Base-by-base conservation (phyloP, 306 rosid genomes). In the Prunus mume region DNA sequence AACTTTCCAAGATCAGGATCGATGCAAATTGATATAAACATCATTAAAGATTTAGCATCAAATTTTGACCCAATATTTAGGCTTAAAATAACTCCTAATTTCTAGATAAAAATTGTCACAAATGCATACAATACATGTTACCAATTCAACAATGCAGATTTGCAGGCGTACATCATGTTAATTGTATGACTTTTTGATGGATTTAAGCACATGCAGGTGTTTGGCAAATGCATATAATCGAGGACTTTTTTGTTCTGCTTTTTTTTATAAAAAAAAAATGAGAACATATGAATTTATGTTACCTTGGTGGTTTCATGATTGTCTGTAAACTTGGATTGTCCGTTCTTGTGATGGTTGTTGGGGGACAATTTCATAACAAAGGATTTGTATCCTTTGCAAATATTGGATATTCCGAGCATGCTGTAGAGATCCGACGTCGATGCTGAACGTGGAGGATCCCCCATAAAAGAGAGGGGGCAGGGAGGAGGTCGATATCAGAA, bases 331-430 rank as follows among this genome's bases (percentile, higher is more conserved):
- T 43, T 65, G 68, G 38, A 71, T 14, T 70, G 79, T 17, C 62
- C 56, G 15, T 69, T 13, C 63, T 76, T 81, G 30, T 76, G 64
- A 17, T 57, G 55, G 12, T 74, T 68, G 61, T 81, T 78, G 38
- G 79, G 73, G 47, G 54, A 62, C 82, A 72, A 78, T 87, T 87
- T 85, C 58, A 18, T 60, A 66, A 87, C 74, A 60, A 85, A 70
- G 61, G 80, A 81, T 69, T 81, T 85, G 73, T 78, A 83, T 45
- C 72, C 94, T 78, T 84, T 91, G 88, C 90, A 67, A 12, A 93
- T 73, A 12, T 88, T 87, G 24, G 91, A 75, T 25, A 91, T 81
- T 65, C 89, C 85, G 32, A 89, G 84, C 80, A 91, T 47, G 58
- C 65, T 51, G 75, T 84, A 78, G 67, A 88, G 72, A 83, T 91